phyloP scores from a whole-genome alignment of 208 protist species.

The Leishmania gerbilli region DNA sequence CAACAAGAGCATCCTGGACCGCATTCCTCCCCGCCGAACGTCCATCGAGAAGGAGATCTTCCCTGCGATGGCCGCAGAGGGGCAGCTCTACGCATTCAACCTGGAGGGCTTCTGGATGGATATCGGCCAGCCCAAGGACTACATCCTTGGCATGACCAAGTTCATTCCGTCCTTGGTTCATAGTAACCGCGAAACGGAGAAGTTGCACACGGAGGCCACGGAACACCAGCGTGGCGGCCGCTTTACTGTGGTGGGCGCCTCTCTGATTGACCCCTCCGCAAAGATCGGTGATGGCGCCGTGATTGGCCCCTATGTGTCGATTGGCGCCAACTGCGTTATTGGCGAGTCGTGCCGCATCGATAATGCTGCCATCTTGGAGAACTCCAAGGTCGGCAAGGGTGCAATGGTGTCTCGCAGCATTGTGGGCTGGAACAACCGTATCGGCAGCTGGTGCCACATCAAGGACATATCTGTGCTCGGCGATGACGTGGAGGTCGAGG shows the following conservation, averaged over 20 bases:
- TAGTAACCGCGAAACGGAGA: conserved; percentile 29
- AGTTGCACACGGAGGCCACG: conserved; percentile 40
- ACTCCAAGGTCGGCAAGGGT: conserved; percentile 77
- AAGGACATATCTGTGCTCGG: conserved; percentile 95
- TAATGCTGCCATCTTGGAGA: conserved; percentile 88
- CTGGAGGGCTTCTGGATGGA: conserved; percentile 98
- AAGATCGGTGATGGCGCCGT: conserved; percentile 92
- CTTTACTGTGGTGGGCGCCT: conserved; percentile 74
- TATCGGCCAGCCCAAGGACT: conserved; percentile 96
- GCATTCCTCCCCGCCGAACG: conserved; percentile 91
- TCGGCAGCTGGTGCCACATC: conserved; percentile 94
- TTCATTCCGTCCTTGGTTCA: conserved; percentile 80
- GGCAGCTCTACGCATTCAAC: conserved; percentile 95
- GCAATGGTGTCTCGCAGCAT: conserved; percentile 91
- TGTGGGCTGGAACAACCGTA: conserved; percentile 95
- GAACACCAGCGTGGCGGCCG: conserved; percentile 13
- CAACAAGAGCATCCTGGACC: conserved; percentile 94
- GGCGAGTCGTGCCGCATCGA: conserved; percentile 86
- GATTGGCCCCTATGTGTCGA: conserved; percentile 96
- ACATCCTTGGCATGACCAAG: conserved; percentile 87
- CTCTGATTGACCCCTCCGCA: conserved; percentile 90
- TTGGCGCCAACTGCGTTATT: conserved; percentile 94
- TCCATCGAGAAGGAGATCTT: conserved; percentile 98
- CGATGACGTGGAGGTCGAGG: conserved; percentile 93
- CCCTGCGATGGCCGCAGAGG: conserved; percentile 92